Evolutionary conservation across 2,329 filamentous ascomycete species (phyloP).

Genomic region (Alternaria triticimaculans): DNA sequence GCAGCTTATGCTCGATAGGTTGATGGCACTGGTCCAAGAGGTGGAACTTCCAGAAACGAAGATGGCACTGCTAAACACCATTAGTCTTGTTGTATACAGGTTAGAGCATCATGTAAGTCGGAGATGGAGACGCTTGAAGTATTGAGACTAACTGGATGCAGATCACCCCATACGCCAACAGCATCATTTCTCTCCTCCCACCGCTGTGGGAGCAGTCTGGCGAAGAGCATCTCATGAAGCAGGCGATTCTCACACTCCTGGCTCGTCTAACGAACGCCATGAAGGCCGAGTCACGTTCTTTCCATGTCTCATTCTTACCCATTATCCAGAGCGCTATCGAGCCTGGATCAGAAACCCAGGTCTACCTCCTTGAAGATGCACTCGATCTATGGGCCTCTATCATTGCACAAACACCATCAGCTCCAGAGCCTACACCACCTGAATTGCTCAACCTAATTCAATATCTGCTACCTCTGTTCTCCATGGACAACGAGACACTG

Average conservation of each 20-base stretch:
- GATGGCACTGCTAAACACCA: constrained; percentile 85
- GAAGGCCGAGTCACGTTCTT: constrained; percentile 76
- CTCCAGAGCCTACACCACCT: constrained; percentile 50
- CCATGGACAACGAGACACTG: constrained; percentile 57
- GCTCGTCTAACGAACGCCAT: constrained; percentile 85
- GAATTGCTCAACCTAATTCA: constrained; percentile 53
- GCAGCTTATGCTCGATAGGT: constrained; percentile 71
- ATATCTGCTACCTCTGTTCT: constrained; percentile 56
- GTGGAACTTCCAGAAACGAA: constrained; percentile 87
- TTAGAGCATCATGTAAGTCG: constrained; percentile 73
- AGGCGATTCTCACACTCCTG: constrained; percentile 86
- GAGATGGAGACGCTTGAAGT: rapidly evolving
- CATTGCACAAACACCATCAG: constrained; percentile 63
- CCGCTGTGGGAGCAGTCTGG: constrained; percentile 84
- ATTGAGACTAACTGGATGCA: constrained; percentile 30
- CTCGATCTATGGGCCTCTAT: constrained; percentile 87
- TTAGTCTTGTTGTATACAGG: constrained; percentile 78
- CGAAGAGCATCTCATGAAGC: constrained; percentile 91
- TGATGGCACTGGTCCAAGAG: constrained; percentile 80
- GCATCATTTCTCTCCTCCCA: constrained; percentile 81
- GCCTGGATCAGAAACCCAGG: constrained; percentile 65
- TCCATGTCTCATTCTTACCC: constrained; percentile 81
- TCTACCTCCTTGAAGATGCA: constrained; percentile 90
- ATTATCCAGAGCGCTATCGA: constrained; percentile 82
- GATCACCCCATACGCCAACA: constrained; percentile 73